Conservation (phyloP, 2,329 filamentous ascomycete species). For the Colletotrichum acutatum region DNA sequence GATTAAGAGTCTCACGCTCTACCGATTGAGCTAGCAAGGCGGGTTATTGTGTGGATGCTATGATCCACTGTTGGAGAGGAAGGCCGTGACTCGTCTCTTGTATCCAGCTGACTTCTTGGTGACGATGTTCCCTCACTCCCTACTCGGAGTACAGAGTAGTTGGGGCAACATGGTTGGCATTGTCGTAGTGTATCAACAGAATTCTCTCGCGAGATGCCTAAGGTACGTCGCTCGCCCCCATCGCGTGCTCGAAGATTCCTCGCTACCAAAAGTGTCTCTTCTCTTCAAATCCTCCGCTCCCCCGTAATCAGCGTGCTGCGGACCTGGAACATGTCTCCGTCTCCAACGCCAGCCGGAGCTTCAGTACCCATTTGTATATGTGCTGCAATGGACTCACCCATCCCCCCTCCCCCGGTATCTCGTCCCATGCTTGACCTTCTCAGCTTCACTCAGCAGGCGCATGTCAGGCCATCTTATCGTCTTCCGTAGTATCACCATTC, state of each 20-base stretch:
- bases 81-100: neutral
- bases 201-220: neutral
- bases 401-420: neutral
- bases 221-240: neutral
- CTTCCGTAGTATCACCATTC: slow-evolving; percentile 60
- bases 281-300: neutral
- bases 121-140: neutral
- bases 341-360: neutral
- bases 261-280: neutral
- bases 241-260: slow-evolving; percentile 12
- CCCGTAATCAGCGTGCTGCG: neutral
- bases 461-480: slow-evolving; percentile 51
- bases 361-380: neutral
- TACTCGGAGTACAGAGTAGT: neutral
- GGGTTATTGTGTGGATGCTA: neutral
- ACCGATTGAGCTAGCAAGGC: slow-evolving; percentile 73
- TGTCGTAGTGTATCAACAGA: neutral
- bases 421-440: no score
- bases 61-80: neutral
- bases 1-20: slow-evolving; percentile 78
- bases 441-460: neutral
- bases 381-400: neutral
- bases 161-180: neutral
- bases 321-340: neutral
- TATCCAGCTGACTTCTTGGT: no score